Evolutionary conservation across 257 asterid genomes (phyloP).

Genomic region (Lithospermum erythrorhizon): DNA sequence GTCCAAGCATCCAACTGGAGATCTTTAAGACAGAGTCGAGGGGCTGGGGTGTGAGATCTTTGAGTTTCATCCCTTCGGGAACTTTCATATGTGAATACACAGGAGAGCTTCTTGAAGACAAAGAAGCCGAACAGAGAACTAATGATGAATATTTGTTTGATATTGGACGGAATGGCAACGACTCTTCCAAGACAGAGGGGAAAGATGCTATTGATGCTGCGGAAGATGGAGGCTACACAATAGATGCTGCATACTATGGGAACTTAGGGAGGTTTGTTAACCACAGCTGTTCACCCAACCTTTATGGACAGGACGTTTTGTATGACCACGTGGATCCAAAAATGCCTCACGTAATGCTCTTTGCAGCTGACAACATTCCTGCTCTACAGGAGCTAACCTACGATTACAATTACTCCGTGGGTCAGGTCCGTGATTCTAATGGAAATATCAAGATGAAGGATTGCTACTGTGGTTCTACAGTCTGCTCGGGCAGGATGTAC

Average conservation of each 20-base stretch:
- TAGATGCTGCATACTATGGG: constrained; percentile 35
- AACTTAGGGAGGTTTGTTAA: constrained; percentile 49
- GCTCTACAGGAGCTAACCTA: constrained; percentile 36
- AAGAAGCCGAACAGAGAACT: constrained; percentile 17
- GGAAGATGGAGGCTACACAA: constrained; percentile 9
- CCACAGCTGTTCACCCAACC: constrained; percentile 31
- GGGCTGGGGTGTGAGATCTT: constrained; percentile 50
- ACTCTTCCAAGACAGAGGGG: constrained; percentile 6
- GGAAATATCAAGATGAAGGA: constrained; percentile 21
- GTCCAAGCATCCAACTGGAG: constrained; percentile 28
- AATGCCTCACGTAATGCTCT: constrained; percentile 43
- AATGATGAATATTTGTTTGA: constrained; percentile 17
- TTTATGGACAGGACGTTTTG: constrained; percentile 25
- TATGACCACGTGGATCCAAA: constrained; percentile 31
- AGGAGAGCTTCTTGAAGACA: constrained; percentile 24
- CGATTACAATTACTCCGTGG: constrained; percentile 20
- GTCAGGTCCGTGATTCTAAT: constrained; percentile 15
- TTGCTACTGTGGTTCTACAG: constrained; percentile 20
- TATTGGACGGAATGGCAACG: constrained; percentile 9
- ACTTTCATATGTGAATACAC: constrained; percentile 47
- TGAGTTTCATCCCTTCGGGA: constrained; percentile 22
- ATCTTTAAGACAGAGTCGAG: constrained; percentile 27
- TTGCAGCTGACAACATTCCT: constrained; percentile 34
- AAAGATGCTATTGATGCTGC: constrained; percentile 7
- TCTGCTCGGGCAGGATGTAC: constrained; percentile 21